phyloP scores from a whole-genome alignment of 495 filamentous ascomycete genomes.

The Penicillium lagena region DNA sequence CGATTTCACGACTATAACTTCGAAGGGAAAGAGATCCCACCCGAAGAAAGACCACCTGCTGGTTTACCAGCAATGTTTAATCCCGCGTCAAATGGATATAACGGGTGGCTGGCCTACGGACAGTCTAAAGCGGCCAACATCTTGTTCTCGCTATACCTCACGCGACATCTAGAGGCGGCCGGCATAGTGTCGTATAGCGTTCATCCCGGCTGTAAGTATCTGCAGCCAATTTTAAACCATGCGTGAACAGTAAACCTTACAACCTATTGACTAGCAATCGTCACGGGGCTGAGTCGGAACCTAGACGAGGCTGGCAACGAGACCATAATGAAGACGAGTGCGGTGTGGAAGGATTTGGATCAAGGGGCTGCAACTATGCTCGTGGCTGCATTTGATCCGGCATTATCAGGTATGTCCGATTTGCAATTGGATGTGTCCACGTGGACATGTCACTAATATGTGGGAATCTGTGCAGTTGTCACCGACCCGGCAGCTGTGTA shows the following conservation, averaged over 20 bases:
- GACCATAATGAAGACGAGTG: conserved; percentile 12
- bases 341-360: conserved; percentile 36
- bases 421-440: conserved; percentile 3
- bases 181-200: conserved; percentile 18
- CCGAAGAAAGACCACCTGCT: conserved; percentile 9
- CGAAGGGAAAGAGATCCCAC: conserved; percentile 10
- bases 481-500: conserved; percentile 13
- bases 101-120: conserved; percentile 45
- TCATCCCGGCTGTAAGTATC: conserved; percentile 17
- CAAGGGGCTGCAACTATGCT: conserved; percentile 50
- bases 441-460: neutral
- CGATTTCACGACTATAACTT: conserved; percentile 16
- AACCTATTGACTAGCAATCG: conserved; percentile 6
- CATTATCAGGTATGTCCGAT: conserved; percentile 23
- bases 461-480: neutral
- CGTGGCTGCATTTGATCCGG: conserved; percentile 51
- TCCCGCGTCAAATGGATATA: conserved; percentile 11
- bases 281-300: conserved; percentile 11
- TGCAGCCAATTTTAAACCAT: too few species aligned
- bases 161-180: conserved; percentile 2
- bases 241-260: too few species aligned
- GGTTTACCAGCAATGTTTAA: conserved; percentile 10
- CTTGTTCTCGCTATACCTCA: conserved; percentile 38
- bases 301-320: conserved; percentile 11
- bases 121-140: conserved; percentile 60